Conservation (phyloP, 2,329 filamentous ascomycete genomes). For the Fulvia fulva region DNA sequence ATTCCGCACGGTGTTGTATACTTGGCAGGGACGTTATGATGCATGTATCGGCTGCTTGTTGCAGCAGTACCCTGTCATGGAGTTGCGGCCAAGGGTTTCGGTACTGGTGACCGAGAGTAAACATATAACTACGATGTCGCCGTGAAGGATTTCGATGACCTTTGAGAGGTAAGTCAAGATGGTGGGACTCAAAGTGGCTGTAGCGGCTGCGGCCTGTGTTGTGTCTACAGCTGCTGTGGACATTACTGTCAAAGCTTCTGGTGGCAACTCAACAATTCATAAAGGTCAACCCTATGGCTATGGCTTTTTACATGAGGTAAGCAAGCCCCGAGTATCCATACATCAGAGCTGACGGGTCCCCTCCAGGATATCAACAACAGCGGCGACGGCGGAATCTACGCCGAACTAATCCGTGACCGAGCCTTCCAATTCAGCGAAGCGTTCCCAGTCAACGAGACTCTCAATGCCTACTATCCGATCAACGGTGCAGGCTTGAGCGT, state of each 20-base stretch:
- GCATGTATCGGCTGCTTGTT: neutral
- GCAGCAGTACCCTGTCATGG: neutral
- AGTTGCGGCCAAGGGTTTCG: neutral
- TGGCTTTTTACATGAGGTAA: constrained; percentile 3
- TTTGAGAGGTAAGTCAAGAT: neutral
- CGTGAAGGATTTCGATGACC: neutral
- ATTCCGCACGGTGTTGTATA: neutral
- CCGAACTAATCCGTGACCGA: constrained; percentile 65
- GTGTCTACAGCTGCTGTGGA: constrained; percentile 3
- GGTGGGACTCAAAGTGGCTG: neutral
- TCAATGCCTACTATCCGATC: constrained; percentile 18
- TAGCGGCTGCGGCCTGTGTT: neutral
- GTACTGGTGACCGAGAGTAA: neutral
- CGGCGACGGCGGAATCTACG: constrained; percentile 70
- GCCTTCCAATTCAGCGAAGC: constrained; percentile 55
- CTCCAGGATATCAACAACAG: constrained; percentile 52
- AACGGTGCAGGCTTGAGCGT: constrained; percentile 23
- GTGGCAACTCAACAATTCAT: constrained; percentile 16
- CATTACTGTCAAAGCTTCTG: constrained; percentile 15
- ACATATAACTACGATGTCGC: neutral
- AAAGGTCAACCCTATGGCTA: constrained; percentile 14
- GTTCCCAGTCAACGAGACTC: constrained; percentile 15
- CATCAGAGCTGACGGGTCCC: neutral
- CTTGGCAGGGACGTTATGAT: neutral
- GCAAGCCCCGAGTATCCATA: neutral